These are phyloP conservation scores for Jamesozyma gamospora DNA, from an alignment of 805 yeast genomes.

Conservation along the genomic window DNA sequence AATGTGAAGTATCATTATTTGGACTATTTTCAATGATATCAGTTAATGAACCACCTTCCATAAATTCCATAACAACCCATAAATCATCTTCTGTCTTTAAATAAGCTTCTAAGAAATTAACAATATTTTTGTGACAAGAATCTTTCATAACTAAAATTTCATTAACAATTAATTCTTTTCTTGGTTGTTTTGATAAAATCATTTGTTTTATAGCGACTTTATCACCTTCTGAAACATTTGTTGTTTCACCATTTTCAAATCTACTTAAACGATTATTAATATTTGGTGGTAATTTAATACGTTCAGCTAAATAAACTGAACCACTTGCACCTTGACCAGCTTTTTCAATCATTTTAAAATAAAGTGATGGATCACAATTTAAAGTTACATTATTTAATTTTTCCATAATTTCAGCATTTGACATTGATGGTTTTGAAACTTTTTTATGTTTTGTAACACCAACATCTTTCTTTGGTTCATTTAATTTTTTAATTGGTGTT, in stretches of 20 bases:
- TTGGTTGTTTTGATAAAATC: constrained; percentile 82
- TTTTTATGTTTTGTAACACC: constrained; percentile 31
- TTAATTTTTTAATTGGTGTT: constrained; percentile 8
- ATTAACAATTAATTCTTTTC: constrained; percentile 90
- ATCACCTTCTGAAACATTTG: constrained; percentile 33
- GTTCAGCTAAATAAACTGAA: constrained; percentile 79
- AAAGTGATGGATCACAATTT: constrained; percentile 75
- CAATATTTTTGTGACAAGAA: constrained; percentile 88
- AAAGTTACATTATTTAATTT: constrained; percentile 75
- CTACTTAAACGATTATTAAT: constrained; percentile 6
- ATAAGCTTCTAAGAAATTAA: constrained; percentile 86
- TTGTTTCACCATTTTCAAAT: constrained; percentile 11
- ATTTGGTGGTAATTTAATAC: constrained; percentile 35
- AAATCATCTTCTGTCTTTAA: constrained; percentile 68
- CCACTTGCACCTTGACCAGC: constrained; percentile 99
- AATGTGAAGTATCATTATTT: constrained; percentile 28
- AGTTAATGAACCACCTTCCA: constrained; percentile 98
- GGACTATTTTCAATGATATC: constrained; percentile 90
- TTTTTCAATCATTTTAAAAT: constrained; percentile 64
- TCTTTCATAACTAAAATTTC: constrained; percentile 96
- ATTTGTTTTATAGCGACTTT: constrained; percentile 95
- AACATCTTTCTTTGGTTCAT: constrained; percentile 18
- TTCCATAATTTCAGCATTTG: constrained; percentile 80
- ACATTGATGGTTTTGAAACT: constrained; percentile 54
- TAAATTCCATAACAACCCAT: constrained; percentile 99